Conservation (phyloP, 163 green algal species). For the Chlorella variabilis region DNA sequence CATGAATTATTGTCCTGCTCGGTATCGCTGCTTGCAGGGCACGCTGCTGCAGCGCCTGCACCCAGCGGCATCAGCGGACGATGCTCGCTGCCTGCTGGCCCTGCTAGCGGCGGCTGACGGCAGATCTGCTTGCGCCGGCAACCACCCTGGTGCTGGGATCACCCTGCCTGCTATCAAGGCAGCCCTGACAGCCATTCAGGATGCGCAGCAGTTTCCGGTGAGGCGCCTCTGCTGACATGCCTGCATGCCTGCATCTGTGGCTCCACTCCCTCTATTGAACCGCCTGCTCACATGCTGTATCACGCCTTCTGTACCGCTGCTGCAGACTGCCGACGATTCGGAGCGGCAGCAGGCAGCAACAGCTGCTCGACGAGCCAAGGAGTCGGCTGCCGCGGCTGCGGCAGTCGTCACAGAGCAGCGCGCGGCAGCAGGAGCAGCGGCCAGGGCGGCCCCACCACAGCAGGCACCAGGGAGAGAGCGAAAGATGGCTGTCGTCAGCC, state of each 20-base stretch:
- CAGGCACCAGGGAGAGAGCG: neutral
- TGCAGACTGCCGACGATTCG: slow-evolving; percentile 15
- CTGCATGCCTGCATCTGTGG: neutral
- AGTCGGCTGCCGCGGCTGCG: slow-evolving; percentile 11
- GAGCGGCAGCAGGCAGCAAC: slow-evolving; percentile 2
- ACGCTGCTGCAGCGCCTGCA: slow-evolving; percentile 11
- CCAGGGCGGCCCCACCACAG: neutral
- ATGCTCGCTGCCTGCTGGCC: slow-evolving; percentile 8
- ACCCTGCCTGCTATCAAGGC: slow-evolving; percentile 26
- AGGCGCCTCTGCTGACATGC: neutral
- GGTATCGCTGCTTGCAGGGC: neutral
- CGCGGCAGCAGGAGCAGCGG: neutral
- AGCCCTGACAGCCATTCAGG: neutral
- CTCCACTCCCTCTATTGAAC: too few species aligned
- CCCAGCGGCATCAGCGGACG: neutral
- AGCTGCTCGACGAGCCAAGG: neutral
- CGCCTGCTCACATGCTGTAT: too few species aligned
- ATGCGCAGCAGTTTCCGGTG: slow-evolving; percentile 30
- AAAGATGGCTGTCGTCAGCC: slow-evolving; percentile 2
- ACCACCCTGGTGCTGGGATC: neutral
- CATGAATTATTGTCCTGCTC: too few species aligned
- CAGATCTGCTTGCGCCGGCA: too few species aligned
- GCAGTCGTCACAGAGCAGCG: slow-evolving; percentile 5
- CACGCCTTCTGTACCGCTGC: neutral
- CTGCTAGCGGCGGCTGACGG: neutral